Evolutionary conservation across 140 eudicot species (phyloP), one percentile per base, ranked within the genome.

Genomic region (Flaveria floridana): DNA sequence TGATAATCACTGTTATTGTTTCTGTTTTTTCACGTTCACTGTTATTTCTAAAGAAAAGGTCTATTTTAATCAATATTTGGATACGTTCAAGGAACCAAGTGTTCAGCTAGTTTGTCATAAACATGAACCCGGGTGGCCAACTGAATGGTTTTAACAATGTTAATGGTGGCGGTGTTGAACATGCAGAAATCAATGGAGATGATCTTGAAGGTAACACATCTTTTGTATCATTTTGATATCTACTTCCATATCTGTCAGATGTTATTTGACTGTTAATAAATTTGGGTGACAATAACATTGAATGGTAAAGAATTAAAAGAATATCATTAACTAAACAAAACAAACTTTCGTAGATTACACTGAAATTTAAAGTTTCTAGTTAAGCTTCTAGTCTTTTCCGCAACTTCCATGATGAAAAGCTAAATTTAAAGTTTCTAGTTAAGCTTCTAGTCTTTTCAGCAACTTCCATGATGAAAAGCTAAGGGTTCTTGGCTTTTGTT

Each of bases 51-150:
- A 52, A 56, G 44, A 34, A 5, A 6, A 42, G 50, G 19, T 51
- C 18, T 76, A 26, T 44, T 50, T 72, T 64, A 51, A 65, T 69
- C 78, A n/a, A 46, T 50, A 34, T 74, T 13, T 11, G 10, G 37
- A 25, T 55, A 74, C 75, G 67, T 70, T 80, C 51, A 68, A 53
- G 79, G 70, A 72, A 52, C 14, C 53, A 61, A 70, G 78, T 65
- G 52, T 42, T 65, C 71, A 6, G 34, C 67, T 66, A 71, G 68
- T 44, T 67, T 73, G 67, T 71, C 78, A 88, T 88, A 88, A 81
- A 84, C 72, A 78, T 69, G 79, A 80, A 73, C 48, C 46, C 79
- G 16, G 84, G 79, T 53, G 71, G 83, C 70, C 85, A 75, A 16
- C 55, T 76, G 47, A 74, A 72, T 72, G 67, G 91, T 56, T 67